Evolutionary conservation across 306 rosid genomes (phyloP).

Genomic region (Begonia masoniana): DNA sequence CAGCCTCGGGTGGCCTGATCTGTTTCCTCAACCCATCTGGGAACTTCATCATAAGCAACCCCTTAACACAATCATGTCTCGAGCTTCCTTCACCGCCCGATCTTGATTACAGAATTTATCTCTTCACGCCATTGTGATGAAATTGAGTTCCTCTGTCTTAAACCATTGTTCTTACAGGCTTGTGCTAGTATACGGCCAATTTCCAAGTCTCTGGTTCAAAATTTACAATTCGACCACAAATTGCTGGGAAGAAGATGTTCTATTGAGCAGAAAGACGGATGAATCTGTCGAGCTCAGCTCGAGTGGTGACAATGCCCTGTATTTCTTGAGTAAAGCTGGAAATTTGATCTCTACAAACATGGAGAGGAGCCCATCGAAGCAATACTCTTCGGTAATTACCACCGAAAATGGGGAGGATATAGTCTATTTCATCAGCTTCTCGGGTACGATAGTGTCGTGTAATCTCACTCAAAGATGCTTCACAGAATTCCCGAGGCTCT

Average conservation of each 20-base stretch:
- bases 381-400: constrained; percentile 67
- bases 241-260: constrained; percentile 53
- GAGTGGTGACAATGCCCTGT: constrained; percentile 57
- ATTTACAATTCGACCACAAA: constrained; percentile 39
- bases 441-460: constrained; percentile 66
- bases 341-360: constrained; percentile 75
- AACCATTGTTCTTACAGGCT: constrained; percentile 36
- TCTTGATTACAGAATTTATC: constrained; percentile 21
- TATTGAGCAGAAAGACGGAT: constrained; percentile 29
- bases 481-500: constrained; percentile 64
- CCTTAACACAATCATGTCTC: constrained; percentile 40
- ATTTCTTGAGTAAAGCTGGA: constrained; percentile 81
- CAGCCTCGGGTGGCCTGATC: constrained; percentile 76
- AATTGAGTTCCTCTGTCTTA: constrained; percentile 11
- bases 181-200: constrained; percentile 61
- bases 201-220: constrained; percentile 43
- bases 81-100: constrained; percentile 47
- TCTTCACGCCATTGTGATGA: constrained; percentile 80
- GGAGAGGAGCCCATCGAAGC: constrained; percentile 93
- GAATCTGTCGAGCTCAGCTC: constrained; percentile 34
- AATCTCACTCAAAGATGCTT: constrained; percentile 44
- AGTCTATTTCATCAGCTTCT: constrained; percentile 60
- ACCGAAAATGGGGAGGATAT: constrained; percentile 39
- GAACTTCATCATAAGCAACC: constrained; percentile 54
- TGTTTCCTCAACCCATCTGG: constrained; percentile 53